Percentiles rank a stretch among this genome's conserved stretches.
These are phyloP conservation scores for Phytophthora uliginosa DNA, from an alignment of 352 stramenopile genomes.

Conservation along the genomic window DNA sequence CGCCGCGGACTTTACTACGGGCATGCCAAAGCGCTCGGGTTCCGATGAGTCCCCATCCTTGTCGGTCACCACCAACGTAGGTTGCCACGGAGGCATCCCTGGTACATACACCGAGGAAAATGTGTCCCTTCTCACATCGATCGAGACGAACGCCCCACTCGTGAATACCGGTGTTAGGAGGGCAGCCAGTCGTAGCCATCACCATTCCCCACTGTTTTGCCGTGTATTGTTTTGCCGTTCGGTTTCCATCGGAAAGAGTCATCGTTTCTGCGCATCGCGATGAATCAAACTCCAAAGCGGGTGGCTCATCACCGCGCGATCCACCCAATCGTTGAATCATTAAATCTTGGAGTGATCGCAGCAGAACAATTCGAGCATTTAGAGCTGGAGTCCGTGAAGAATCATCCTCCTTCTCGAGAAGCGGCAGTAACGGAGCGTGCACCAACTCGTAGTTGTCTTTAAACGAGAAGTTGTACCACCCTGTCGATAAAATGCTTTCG, in stretches of 20 bases:
- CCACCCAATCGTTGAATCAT: conserved; percentile 86
- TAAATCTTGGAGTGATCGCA: conserved; percentile 88
- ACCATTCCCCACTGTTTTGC: conserved; percentile 94
- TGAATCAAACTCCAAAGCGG: conserved; percentile 89
- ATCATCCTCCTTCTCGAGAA: conserved; percentile 59
- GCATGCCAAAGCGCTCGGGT: conserved; percentile 92
- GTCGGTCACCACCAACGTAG: conserved; percentile 90
- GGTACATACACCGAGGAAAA: conserved; percentile 91
- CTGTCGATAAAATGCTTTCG: conserved; percentile 68
- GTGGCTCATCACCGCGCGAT: conserved; percentile 75
- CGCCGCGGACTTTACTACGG: conserved; percentile 88
- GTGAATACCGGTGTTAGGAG: conserved; percentile 88
- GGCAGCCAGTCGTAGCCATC: conserved; percentile 86
- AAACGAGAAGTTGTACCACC: conserved; percentile 72
- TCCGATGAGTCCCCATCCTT: conserved; percentile 91
- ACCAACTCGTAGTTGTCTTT: conserved; percentile 66
- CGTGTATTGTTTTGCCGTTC: conserved; percentile 91
- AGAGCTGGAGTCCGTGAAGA: conserved; percentile 10
- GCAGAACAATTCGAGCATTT: conserved; percentile 70
- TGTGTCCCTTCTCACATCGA: conserved; percentile 91
- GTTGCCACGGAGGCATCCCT: conserved; percentile 88
- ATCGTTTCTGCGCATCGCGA: conserved; percentile 91
- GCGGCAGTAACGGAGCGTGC: conserved; percentile 74
- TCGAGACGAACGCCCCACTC: conserved; percentile 91
- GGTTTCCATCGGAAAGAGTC: conserved; percentile 85